Evolutionary conservation across 2,329 filamentous ascomycete species (phyloP), one percentile per base, ranked within the genome.

Genomic region (Corynespora cassiicola): DNA sequence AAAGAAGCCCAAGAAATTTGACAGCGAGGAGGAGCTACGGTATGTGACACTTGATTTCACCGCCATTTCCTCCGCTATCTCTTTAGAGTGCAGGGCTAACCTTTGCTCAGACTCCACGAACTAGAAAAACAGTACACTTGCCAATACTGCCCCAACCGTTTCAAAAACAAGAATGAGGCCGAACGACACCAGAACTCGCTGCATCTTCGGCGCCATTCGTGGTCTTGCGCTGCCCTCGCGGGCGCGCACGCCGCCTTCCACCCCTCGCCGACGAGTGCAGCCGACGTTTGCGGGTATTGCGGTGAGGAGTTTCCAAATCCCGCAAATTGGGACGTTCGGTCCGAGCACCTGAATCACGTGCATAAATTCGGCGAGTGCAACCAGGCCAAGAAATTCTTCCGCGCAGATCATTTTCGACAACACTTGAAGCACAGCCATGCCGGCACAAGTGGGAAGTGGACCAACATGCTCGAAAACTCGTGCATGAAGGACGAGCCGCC

Each of bases 321-420:
- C 5, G 82, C 89, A 36, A 88, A 97, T 63, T 96, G 91, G 91
- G 88, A 95, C 35, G 78, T 83, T 45, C 85, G 94, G 41, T 84
- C 91, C 36, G 86, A 88, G 39, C 94, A 99, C 73, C 75, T 99
- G 36, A 91, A 90, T 61, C 86, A 88, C 56, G 82, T 90, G 49
- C 94, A 99, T 75, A 99, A 99, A 66, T 99, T 96, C 66, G 84
- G 90, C 48, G 94, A 97, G 72, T 99, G 94, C 79, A 99, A 99
- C 68, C 90, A 94, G 60, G 87, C 88, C 54, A 99, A 99, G 77
- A 97, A 97, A 68, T 99, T 99, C 69, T 99, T 88, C 74, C 83
- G 94, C 23, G 94, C 94, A 21, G 94, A 99, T 68, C 94, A 99
- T 68, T 99, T 99, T 77, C 85, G 94, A 43, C 94, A 99, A 70